Evolutionary conservation across 139 green algal species (phyloP), one percentile per base, ranked within the genome.

Genomic region (Choricystis sp.): DNA sequence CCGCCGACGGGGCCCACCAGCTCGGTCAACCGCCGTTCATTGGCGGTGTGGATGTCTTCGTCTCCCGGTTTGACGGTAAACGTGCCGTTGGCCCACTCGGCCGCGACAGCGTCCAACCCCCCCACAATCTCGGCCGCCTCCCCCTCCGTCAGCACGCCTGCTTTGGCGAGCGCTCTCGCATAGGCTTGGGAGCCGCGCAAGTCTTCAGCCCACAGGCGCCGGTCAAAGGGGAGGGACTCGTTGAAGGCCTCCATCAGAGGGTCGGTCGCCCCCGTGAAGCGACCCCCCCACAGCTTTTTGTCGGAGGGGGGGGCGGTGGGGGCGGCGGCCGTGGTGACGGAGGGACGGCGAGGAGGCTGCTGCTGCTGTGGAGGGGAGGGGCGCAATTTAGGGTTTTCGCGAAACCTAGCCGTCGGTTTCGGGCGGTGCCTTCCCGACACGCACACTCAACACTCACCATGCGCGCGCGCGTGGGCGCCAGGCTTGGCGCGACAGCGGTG

Each of bases 1-100:
- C 89, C 91, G 29, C 85, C 90, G 21, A 94, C 80, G 29, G 82
- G 2, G 2, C 89, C 91, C 21, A 97, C 72, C 19, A 96, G 57
- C 80, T 97, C 91, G 49, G 74, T 88, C 3, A 97, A 78, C 22
- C 89, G 72, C 19, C 91, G 77, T 78, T 97, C 91, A 71, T 97
- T 97, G 57, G 91, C 91, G 30, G 89, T 97, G 83, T 97, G 89
- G 66, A 97, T 97, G 79, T 97, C 91, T 74, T 97, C 91, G 69
- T 97, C 91, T 1, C 86, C 88, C 3, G 66, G 56, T 74, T 87
- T 89, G 23, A 96, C 74, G 24, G 81, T 60, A 73, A 97, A 97
- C 2, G 29, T 57, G 60, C 78, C 83, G 1, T 65, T 65, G 27
- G 74, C 66, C 91, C 91, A 97, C 59, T 81, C 71, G 1, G 31